phyloP scores from a whole-genome alignment of 495 filamentous ascomycete species.

The Aspergillus sclerotiicarbonarius region DNA sequence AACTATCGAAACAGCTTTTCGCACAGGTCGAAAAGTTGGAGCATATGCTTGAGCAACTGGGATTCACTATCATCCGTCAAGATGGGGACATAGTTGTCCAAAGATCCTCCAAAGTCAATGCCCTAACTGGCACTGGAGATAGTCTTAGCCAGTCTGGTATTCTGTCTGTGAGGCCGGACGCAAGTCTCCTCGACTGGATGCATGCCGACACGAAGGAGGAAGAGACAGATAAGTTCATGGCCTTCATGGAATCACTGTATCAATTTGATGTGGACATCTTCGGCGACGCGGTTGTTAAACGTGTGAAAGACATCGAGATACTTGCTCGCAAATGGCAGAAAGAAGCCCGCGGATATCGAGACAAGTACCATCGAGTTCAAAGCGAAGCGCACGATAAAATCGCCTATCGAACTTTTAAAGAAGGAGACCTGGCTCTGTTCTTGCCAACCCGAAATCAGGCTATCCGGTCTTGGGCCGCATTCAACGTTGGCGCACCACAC shows the following conservation, averaged over 20 bases:
- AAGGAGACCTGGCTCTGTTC: constrained; percentile 94
- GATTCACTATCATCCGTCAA: constrained; percentile 73
- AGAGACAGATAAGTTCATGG: constrained; percentile 67
- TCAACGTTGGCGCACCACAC: constrained; percentile 95
- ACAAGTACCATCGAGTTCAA: constrained; percentile 79
- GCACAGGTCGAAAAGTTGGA: constrained; percentile 72
- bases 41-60: constrained; percentile 78
- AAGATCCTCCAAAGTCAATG: constrained; percentile 65
- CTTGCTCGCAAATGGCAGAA: constrained; percentile 87
- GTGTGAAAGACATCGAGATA: constrained; percentile 84
- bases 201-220: constrained; percentile 60
- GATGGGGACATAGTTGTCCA: constrained; percentile 75
- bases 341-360: constrained; percentile 81
- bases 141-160: constrained; percentile 61
- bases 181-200: constrained; percentile 76
- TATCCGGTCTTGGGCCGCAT: constrained; percentile 94
- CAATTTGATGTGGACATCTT: constrained; percentile 81
- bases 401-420: constrained; percentile 93
- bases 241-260: constrained; percentile 65
- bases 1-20: constrained; percentile 78
- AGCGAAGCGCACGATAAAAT: constrained; percentile 95
- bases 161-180: constrained; percentile 53
- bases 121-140: constrained; percentile 54
- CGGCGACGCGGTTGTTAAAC: constrained; percentile 76
- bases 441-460: constrained; percentile 90